Percentiles rank a stretch among this genome's conserved stretches.
These are phyloP conservation scores for Chytridium lagenaria DNA, from an alignment of 371 early-diverging fungal species.

Conservation along the genomic window DNA sequence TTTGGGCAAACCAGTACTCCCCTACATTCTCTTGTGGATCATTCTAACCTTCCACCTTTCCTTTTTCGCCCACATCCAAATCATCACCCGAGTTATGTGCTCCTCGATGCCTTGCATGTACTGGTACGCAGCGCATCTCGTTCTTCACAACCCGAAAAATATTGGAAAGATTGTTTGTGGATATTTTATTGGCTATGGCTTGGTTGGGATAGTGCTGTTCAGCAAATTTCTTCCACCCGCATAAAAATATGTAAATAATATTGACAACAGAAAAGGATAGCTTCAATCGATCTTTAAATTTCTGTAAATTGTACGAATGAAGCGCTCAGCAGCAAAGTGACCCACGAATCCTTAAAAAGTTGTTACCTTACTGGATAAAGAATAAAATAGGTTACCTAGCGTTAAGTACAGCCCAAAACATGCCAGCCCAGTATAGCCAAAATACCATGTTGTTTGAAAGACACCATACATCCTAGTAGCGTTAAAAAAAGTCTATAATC, in stretches of 20 bases:
- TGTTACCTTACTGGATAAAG: neutral
- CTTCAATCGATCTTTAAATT: slow-evolving; percentile 36
- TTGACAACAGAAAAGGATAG: neutral
- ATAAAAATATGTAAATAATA: slow-evolving; percentile 38
- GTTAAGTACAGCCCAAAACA: slow-evolving; percentile 73
- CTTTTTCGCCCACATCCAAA: slow-evolving; percentile 88
- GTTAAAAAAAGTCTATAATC: slow-evolving; percentile 8
- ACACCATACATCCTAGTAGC: slow-evolving; percentile 84
- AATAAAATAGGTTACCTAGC: slow-evolving; percentile 54
- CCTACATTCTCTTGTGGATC: slow-evolving; percentile 76
- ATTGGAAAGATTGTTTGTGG: slow-evolving; percentile 28
- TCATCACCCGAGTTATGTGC: slow-evolving; percentile 82
- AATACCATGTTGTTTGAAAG: slow-evolving; percentile 82
- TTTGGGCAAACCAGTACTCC: slow-evolving; percentile 33
- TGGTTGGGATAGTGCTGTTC: slow-evolving; percentile 76
- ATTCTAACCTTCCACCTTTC: slow-evolving; percentile 65
- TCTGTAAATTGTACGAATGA: slow-evolving; percentile 31
- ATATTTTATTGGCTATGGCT: slow-evolving; percentile 75
- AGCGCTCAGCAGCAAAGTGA: slow-evolving; percentile 33
- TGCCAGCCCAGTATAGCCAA: slow-evolving; percentile 76
- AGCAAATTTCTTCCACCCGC: slow-evolving; percentile 86
- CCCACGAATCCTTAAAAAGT: slow-evolving; percentile 29
- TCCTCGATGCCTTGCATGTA: slow-evolving; percentile 81
- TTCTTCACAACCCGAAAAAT: slow-evolving; percentile 22
- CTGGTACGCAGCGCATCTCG: slow-evolving; percentile 74